Evolutionary conservation across 225 moss, liverwort and hornwort species (phyloP), one percentile per base, ranked within the genome.

Genomic region (Pseudisothecium myosuroides): DNA sequence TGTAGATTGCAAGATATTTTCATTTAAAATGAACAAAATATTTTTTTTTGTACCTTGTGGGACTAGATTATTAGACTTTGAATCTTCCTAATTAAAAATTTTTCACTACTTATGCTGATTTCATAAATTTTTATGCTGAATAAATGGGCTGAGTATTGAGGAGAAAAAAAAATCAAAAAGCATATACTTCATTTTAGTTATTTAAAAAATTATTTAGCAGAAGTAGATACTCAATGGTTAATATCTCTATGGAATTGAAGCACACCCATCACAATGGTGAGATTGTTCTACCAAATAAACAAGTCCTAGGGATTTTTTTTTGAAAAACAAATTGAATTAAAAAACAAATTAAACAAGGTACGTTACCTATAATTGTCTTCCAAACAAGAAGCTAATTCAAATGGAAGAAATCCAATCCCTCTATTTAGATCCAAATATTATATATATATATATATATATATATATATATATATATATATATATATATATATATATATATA

Each of bases 281-380:
- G 2, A 43, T 43, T 43, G 15, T 43, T 71, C 3, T 24, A 39
- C 0, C 3, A 14, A 14, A 2, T 0, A 23, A 41, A 39, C 5
- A 9, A 14, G 41, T 2, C 12, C 8, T 4, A 23, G 2, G 13
- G 2, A 39, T 2, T 17, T 32, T 20, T 12, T 39, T 39, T 39
- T 36, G 7, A 31, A 32, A 37, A n/a, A 15, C 15, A 71, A 41
- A 41, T 71, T 26, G 8, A 69, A 7, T 69, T 39, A 7, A 23
- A 71, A 71, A 71, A 1, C 0, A 71, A 69, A 41, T 8, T 2
- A 17, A 24, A 8, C 26, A 14, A 0, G 0, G 41, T 71, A 5
- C 1, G 3, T 71, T 41, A 0, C 26, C 5, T 18, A 65, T 11
- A 6, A 37, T 66, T 66, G 37, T 6, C 15, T 1, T 1, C 5